Percentiles rank a stretch among this genome's conserved stretches.
phyloP scores from a whole-genome alignment of 306 rosid species.

The Prunus mongolica region DNA sequence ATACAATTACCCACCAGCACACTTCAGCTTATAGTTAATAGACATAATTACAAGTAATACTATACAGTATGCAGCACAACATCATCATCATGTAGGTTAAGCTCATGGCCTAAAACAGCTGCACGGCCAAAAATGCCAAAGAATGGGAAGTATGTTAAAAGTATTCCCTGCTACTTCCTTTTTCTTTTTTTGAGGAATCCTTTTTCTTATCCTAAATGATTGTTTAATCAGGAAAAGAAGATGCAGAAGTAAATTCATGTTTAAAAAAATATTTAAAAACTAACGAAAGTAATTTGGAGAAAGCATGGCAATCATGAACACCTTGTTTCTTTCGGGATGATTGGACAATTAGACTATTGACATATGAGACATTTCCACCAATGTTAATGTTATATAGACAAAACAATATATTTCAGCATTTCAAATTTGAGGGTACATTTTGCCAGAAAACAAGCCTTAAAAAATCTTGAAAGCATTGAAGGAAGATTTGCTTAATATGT shows the following conservation, averaged over 20 bases:
- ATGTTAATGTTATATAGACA: not conserved
- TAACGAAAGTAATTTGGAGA: not conserved
- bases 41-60: not conserved
- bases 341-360: not conserved
- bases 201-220: no score
- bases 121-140: not conserved
- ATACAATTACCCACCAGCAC: not conserved
- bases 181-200: no score
- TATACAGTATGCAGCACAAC: no score
- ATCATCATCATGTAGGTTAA: no score
- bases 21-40: not conserved
- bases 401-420: not conserved
- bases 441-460: not conserved
- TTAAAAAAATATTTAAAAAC: not conserved
- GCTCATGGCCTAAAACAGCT: not conserved
- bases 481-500: not conserved
- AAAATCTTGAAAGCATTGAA: not conserved
- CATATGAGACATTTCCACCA: not conserved
- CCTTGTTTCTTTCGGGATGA: not conserved
- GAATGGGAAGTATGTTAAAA: not conserved
- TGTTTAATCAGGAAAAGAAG: not conserved
- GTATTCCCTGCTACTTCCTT: not conserved
- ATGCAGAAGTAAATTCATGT: not conserved
- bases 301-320: not conserved
- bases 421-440: not conserved